Conservation (phyloP, 2,329 filamentous ascomycete genomes). For the Colletotrichum sp. region DNA sequence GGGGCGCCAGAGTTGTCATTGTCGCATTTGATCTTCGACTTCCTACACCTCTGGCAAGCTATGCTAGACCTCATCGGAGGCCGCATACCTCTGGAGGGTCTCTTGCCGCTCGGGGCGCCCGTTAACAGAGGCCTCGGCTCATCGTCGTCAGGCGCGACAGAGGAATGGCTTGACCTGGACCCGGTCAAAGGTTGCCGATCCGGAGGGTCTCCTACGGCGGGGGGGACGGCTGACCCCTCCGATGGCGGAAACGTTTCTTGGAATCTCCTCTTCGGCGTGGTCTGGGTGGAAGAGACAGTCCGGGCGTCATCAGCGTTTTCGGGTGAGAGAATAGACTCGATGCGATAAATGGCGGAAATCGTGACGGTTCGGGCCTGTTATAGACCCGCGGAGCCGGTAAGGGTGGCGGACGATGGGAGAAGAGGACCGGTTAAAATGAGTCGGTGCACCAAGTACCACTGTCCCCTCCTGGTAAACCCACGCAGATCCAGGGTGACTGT, state of each 20-base stretch:
- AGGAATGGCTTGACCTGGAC: constrained; percentile 13
- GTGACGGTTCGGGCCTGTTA: constrained; percentile 48
- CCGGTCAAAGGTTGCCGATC: constrained; percentile 26
- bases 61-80: constrained; percentile 77
- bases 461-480: not conserved
- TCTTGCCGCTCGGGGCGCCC: constrained; percentile 29
- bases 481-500: constrained; percentile 2
- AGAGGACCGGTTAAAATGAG: not conserved
- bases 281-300: constrained; percentile 32
- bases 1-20: constrained; percentile 63
- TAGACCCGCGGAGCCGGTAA: constrained; percentile 34
- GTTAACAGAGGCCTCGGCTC: constrained; percentile 20
- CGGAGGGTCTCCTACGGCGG: constrained; percentile 18
- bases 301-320: constrained; percentile 42
- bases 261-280: constrained; percentile 40
- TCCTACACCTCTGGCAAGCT: constrained; percentile 76
- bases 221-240: constrained; percentile 27
- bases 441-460: constrained; percentile 9
- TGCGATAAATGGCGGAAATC: constrained; percentile 55
- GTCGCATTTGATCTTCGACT: constrained; percentile 87
- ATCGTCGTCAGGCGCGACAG: constrained; percentile 30
- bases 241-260: constrained; percentile 37
- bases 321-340: constrained; percentile 56
- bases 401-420: not conserved
- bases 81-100: constrained; percentile 47